Evolutionary conservation across 805 yeast species (phyloP).

Genomic region (Saccharomyces jurei): DNA sequence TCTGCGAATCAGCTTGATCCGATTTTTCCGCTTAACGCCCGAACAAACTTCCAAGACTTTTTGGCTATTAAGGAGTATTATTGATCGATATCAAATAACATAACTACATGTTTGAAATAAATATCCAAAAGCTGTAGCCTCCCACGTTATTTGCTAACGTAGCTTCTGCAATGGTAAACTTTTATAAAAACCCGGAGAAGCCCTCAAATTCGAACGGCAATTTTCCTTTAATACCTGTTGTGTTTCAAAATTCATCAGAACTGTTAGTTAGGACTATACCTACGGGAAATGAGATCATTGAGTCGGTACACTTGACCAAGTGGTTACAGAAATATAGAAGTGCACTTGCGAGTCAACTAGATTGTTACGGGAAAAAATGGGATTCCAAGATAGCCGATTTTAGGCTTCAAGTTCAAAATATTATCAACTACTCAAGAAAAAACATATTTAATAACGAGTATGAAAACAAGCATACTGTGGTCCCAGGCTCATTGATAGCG

Average conservation of each 20-base stretch:
- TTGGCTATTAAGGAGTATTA: background rate
- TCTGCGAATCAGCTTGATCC: background rate
- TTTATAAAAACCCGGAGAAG: background rate
- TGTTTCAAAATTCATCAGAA: constrained; percentile 4
- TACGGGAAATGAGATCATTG: constrained; percentile 12
- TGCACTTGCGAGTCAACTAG: constrained; percentile 5
- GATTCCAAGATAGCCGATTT: constrained; percentile 6
- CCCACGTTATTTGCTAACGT: background rate
- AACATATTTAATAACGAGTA: constrained; percentile 17
- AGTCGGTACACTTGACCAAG: constrained; percentile 8
- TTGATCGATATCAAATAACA: background rate
- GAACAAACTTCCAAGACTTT: background rate
- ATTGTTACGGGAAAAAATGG: constrained; percentile 1
- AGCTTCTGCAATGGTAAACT: background rate
- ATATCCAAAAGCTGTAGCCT: background rate
- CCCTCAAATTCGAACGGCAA: constrained; percentile 1
- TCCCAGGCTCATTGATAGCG: constrained; percentile 22
- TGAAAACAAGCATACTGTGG: constrained; percentile 19
- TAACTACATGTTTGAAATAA: background rate
- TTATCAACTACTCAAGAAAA: constrained; percentile 6
- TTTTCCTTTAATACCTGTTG: constrained; percentile 4
- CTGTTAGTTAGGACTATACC: background rate
- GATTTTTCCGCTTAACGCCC: background rate
- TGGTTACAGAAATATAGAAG: constrained; percentile 10
- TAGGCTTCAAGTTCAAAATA: background rate